Evolutionary conservation across 2,329 filamentous ascomycete genomes (phyloP).

Genomic region (Tolypocladium paradoxum): DNA sequence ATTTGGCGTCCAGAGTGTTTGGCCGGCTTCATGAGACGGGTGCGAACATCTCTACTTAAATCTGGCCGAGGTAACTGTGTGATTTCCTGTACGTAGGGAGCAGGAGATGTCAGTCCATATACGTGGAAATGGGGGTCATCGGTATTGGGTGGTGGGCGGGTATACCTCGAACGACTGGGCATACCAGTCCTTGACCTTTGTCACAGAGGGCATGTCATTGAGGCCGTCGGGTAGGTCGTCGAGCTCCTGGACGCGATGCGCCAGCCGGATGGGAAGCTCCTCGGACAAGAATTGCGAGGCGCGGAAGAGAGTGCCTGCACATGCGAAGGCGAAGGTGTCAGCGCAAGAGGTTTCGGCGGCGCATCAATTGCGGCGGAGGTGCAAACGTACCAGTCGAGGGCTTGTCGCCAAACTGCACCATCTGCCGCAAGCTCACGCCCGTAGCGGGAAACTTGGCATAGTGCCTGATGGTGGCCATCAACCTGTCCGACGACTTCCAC

Average conservation of each 20-base stretch:
- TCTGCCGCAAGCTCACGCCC: constrained; percentile 90
- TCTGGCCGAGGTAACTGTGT: constrained; percentile 72
- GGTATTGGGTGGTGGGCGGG: constrained; percentile 1
- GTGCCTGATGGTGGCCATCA: constrained; percentile 97
- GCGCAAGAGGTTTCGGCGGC: neutral
- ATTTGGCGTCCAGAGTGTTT: constrained; percentile 45
- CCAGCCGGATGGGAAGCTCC: constrained; percentile 91
- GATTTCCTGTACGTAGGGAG: constrained; percentile 59
- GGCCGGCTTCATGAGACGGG: constrained; percentile 62
- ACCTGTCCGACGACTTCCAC: constrained; percentile 80
- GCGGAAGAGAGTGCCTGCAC: constrained; percentile 80
- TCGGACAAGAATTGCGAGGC: constrained; percentile 97
- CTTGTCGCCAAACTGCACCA: constrained; percentile 96
- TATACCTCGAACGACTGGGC: constrained; percentile 96
- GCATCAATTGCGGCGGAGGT: neutral
- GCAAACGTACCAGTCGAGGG: constrained; percentile 68
- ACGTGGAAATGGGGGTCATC: neutral
- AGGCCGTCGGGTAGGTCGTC: constrained; percentile 87
- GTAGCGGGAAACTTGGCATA: constrained; percentile 96
- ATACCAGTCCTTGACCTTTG: constrained; percentile 95
- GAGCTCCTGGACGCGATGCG: constrained; percentile 92
- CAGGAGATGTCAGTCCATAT: constrained; percentile 1
- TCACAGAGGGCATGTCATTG: constrained; percentile 95
- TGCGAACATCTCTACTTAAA: constrained; percentile 63
- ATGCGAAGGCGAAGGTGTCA: neutral